Conservation (phyloP, 2,329 filamentous ascomycete species). For the Periconia digitata region DNA sequence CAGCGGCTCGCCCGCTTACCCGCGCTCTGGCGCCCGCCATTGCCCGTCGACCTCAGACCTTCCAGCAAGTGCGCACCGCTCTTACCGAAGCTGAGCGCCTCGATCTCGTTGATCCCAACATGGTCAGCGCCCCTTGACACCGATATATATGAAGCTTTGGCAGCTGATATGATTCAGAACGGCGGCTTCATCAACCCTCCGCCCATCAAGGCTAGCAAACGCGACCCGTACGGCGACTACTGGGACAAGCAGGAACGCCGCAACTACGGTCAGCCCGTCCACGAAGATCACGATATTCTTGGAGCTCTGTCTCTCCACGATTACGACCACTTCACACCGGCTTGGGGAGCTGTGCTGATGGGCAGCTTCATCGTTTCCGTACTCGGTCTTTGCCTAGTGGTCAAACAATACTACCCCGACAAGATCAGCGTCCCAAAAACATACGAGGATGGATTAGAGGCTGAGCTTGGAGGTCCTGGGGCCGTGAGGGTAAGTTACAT, state of each 20-base stretch:
- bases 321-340: conserved; percentile 80
- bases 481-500: conserved; percentile 41
- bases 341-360: conserved; percentile 66
- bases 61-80: conserved; percentile 38
- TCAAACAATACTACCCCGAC: conserved; percentile 49
- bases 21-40: conserved; percentile 36
- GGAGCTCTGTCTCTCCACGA: conserved; percentile 87
- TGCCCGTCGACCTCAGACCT: conserved; percentile 35
- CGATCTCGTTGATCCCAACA: conserved; percentile 59
- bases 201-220: conserved; percentile 81
- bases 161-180: conserved; percentile 59
- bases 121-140: conserved; percentile 54
- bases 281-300: conserved; percentile 93
- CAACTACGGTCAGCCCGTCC: conserved; percentile 94
- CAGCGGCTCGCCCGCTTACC: conserved; percentile 45
- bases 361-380: conserved; percentile 48
- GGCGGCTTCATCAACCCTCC: conserved; percentile 82
- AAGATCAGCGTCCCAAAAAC: conserved; percentile 49
- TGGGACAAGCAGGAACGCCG: conserved; percentile 97
- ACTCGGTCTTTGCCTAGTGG: conserved; percentile 42
- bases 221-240: conserved; percentile 91
- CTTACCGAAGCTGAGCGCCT: conserved; percentile 37
- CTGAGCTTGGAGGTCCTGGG: conserved; percentile 51
- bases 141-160: background rate
- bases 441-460: conserved; percentile 51